Evolutionary conservation across 2,329 filamentous ascomycete genomes (phyloP).

Genomic region (Botrytis deweyae): DNA sequence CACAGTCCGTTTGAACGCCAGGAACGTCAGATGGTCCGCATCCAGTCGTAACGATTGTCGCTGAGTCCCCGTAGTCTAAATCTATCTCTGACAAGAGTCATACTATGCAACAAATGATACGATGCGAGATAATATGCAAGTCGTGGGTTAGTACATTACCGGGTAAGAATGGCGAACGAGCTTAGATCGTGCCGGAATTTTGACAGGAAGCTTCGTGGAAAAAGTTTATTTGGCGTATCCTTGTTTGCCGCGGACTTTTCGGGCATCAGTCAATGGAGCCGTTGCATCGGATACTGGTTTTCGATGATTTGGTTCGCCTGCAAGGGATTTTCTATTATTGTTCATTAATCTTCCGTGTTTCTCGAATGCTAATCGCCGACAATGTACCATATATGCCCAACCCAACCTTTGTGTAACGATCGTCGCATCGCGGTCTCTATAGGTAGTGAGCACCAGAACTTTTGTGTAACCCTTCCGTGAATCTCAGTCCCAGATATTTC

Average conservation of each 20-base stretch:
- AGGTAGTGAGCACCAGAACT: neutral
- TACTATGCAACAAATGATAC: constrained; percentile 2
- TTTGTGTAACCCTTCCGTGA: neutral
- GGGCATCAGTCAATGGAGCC: constrained; percentile 2
- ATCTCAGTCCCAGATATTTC: neutral
- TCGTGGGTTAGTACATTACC: neutral
- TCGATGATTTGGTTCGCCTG: neutral
- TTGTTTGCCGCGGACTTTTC: constrained; percentile 3
- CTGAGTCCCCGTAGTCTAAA: constrained; percentile 6
- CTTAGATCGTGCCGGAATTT: neutral
- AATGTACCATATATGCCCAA: neutral
- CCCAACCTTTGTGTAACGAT: neutral
- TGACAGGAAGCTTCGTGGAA: neutral
- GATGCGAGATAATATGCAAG: neutral
- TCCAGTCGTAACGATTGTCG: neutral
- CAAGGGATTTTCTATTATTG: neutral
- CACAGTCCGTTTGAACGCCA: neutral
- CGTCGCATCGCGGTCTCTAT: neutral
- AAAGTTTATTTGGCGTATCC: neutral
- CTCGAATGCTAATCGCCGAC: neutral
- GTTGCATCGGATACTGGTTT: constrained; percentile 3
- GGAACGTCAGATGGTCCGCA: constrained; percentile 13
- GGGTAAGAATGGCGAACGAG: neutral
- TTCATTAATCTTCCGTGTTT: neutral
- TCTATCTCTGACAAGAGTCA: neutral